These are phyloP conservation scores for Chaetomium cochliodes DNA, from an alignment of 495 filamentous ascomycete species.

Conservation along the genomic window DNA sequence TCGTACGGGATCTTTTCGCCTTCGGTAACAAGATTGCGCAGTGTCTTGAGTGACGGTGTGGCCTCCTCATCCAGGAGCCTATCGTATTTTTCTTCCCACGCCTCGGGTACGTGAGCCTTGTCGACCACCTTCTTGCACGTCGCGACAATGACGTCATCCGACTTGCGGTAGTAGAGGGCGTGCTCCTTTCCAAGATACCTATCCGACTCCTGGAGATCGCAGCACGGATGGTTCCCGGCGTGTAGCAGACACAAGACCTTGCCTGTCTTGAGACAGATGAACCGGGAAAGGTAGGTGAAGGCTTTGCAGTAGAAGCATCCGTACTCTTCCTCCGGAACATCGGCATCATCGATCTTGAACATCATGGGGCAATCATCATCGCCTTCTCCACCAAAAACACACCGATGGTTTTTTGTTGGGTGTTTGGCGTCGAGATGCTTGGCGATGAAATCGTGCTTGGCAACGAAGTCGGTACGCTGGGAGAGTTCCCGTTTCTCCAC, in stretches of 20 bases:
- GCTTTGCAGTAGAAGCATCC: slow-evolving; percentile 90
- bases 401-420: slow-evolving; percentile 35
- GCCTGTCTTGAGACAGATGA: slow-evolving; percentile 72
- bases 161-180: slow-evolving; percentile 69
- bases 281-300: slow-evolving; percentile 87
- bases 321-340: slow-evolving; percentile 84
- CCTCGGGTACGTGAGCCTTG: slow-evolving; percentile 79
- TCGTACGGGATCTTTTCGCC: slow-evolving; percentile 97
- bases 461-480: slow-evolving; percentile 65
- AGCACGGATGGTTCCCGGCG: slow-evolving; percentile 75
- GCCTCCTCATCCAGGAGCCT: slow-evolving; percentile 77
- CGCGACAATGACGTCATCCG: slow-evolving; percentile 63
- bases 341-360: slow-evolving; percentile 61
- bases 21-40: slow-evolving; percentile 83
- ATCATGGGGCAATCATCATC: slow-evolving; percentile 42
- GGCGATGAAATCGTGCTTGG: slow-evolving; percentile 53
- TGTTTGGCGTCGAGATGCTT: slow-evolving; percentile 57
- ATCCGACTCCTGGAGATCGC: slow-evolving; percentile 60
- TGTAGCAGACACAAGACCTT: slow-evolving; percentile 79
- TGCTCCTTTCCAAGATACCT: slow-evolving; percentile 63
- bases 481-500: slow-evolving; percentile 69
- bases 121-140: slow-evolving; percentile 77
- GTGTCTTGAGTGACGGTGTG: slow-evolving; percentile 78
- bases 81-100: slow-evolving; percentile 89
- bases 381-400: slow-evolving; percentile 45